These are phyloP conservation scores for Davidsoniella neocaledoniae DNA, from an alignment of 2,329 filamentous ascomycete species.

Conservation along the genomic window DNA sequence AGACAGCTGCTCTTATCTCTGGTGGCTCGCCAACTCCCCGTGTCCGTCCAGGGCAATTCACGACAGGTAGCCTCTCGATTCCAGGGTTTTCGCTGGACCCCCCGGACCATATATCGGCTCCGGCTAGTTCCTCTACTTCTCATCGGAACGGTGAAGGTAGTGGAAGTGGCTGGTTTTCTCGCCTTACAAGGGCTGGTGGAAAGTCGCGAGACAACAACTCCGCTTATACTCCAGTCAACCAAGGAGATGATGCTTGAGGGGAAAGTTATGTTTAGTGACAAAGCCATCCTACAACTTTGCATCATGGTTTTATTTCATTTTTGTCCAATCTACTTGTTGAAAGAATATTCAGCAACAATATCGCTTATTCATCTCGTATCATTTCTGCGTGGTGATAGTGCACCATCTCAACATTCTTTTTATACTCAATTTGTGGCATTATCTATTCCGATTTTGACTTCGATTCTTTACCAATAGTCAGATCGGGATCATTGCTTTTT, in stretches of 20 bases:
- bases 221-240: constrained; percentile 24
- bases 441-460: too few relatives aligned
- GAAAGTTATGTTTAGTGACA: background rate
- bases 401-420: too few relatives aligned
- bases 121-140: background rate
- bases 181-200: constrained; percentile 24
- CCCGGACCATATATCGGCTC: constrained; percentile 37
- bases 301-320: background rate
- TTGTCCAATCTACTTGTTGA: background rate
- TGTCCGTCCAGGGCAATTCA: constrained; percentile 44
- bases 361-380: background rate
- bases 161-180: constrained; percentile 30
- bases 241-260: constrained; percentile 21
- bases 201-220: constrained; percentile 20
- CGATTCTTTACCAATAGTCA: too few relatives aligned
- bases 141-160: background rate
- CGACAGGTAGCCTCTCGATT: constrained; percentile 36
- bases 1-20: constrained; percentile 68
- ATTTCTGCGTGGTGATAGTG: too few relatives aligned
- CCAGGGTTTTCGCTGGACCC: constrained; percentile 63
- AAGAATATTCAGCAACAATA: background rate
- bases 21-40: constrained; percentile 47
- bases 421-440: too few relatives aligned
- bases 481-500: too few relatives aligned
- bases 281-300: background rate